phyloP scores from a whole-genome alignment of 257 asterid genomes.

The Penstemon davidsonii region DNA sequence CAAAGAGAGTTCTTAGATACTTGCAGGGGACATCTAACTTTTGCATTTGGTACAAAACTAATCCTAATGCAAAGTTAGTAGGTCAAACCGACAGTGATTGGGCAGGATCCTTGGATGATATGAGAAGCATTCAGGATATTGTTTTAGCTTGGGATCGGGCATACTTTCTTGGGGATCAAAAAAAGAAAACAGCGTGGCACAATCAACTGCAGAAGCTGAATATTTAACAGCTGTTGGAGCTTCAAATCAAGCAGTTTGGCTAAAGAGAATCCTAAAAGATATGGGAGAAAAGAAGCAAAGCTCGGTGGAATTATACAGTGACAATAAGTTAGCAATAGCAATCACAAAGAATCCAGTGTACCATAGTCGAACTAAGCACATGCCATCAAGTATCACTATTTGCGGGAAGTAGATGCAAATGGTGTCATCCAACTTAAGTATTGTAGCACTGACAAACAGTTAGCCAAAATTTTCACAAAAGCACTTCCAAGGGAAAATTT shows the following conservation, averaged over 20 bases:
- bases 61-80: too few relatives aligned
- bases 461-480: neutral
- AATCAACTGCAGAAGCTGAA: constrained; percentile 1
- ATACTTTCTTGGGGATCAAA: neutral
- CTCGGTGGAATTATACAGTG: neutral
- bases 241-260: constrained; percentile 9
- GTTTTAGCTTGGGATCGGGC: too few relatives aligned
- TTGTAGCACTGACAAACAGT: neutral
- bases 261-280: neutral
- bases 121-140: too few relatives aligned
- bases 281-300: constrained; percentile 2
- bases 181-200: neutral
- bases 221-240: neutral
- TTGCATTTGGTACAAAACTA: too few relatives aligned
- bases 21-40: too few relatives aligned
- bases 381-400: neutral
- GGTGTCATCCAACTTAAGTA: neutral
- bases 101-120: too few relatives aligned
- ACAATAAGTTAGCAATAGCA: neutral
- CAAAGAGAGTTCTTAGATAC: too few relatives aligned
- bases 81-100: too few relatives aligned
- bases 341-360: neutral
- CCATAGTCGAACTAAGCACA: neutral
- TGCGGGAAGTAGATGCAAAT: neutral
- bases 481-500: neutral